Base-by-base conservation (phyloP, 306 rosid genomes). In the Amphicarpaea edgeworthii region DNA sequence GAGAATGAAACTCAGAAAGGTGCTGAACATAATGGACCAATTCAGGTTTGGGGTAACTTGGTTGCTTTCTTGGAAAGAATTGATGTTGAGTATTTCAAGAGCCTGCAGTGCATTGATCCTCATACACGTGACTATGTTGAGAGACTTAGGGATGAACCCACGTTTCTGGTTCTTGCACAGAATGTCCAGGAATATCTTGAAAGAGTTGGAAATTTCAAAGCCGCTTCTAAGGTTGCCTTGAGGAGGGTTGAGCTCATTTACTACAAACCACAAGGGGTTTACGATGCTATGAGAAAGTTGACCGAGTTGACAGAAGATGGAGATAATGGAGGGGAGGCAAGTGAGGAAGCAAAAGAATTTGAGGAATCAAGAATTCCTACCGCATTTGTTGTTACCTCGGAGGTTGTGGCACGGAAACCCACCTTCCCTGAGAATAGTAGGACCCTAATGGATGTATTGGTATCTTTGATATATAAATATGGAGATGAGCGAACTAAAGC, bases 401-500 rank as follows among this genome's bases (percentile, higher is more conserved):
- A 89, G 79, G 62, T 88, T 46, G 99, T 96, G 24, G 86, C 96
- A 19, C 93, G 98, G 16, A 93, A 90, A 54, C 94, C 97, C 37
- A 88, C 91, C 45, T 93, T 96, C 70, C 90, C 96, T 0, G 99
- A 90, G 84, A 84, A 88, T 57, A 90, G 93, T 68, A 85, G 99
- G 83, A 49, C 86, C 10, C 82, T 89, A 62, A 93, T 93, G 99
- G 99, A 96, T 82, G 60, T 73, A 66, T 78, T 90, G 85, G 99
- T 93, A 9, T 89, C 93, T 16, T 78, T 85, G 41, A 89, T 96
- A 49, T 96, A 96, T 81, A 87, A 93, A 74, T 82, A 79, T 57
- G 98, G 98, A 32, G 99, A 96, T 23, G 99, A 96, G 86, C 87
- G 98, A 70, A 92, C 96, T 12, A 96, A 92, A 79, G 98, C 98